These are phyloP conservation scores for Cymodocea nodosa DNA, from an alignment of 116 monocot genomes.

Conservation along the genomic window DNA sequence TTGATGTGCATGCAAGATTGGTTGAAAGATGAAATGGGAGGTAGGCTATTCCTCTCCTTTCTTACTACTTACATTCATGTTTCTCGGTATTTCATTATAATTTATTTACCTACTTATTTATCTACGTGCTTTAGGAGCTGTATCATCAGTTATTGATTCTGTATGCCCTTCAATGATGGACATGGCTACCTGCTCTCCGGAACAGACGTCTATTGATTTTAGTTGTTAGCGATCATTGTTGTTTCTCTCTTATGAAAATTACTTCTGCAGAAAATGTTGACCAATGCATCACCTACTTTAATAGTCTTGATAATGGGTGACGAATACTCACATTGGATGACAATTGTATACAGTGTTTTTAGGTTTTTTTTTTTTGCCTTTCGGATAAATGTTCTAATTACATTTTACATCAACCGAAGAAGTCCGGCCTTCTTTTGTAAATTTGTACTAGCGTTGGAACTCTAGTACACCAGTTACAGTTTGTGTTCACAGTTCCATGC, in stretches of 20 bases:
- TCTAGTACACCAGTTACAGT: too few species aligned
- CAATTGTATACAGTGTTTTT: too few species aligned
- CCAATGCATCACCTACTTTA: too few species aligned
- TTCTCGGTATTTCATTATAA: not conserved
- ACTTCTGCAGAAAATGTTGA: too few species aligned
- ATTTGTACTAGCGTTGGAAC: too few species aligned
- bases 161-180: conserved; percentile 12
- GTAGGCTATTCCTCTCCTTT: not conserved
- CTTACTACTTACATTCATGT: not conserved
- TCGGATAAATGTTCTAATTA: too few species aligned
- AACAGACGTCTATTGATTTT: conserved; percentile 4
- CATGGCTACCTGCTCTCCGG: conserved; percentile 4
- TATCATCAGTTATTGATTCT: conserved; percentile 12
- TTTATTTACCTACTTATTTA: not conserved
- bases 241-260: not conserved
- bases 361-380: too few species aligned
- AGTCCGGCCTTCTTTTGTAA: too few species aligned
- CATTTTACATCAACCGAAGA: too few species aligned
- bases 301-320: too few species aligned
- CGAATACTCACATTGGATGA: too few species aligned
- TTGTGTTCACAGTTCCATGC: too few species aligned
- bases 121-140: conserved; percentile 9
- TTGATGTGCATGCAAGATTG: conserved; percentile 42
- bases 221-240: not conserved
- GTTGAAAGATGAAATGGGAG: conserved; percentile 24